Evolutionary conservation across 768 basidiomycete species (phyloP).

Genomic region (Nidularia pulvinata): DNA sequence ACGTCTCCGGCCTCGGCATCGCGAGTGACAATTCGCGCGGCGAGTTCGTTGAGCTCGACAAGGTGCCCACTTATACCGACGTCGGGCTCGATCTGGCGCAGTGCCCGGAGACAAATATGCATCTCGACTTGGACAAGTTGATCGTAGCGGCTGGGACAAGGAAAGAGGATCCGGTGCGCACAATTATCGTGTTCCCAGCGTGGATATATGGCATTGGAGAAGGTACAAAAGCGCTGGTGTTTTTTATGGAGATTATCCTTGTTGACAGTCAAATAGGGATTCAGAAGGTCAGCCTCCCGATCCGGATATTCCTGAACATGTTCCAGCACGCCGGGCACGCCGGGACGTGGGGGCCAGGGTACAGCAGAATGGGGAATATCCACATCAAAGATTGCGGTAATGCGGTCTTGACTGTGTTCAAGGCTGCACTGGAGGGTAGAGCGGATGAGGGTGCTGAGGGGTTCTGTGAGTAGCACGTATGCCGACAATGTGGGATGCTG

Average conservation of each 20-base stretch:
- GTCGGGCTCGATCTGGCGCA: slow-evolving; percentile 27
- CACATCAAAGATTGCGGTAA: slow-evolving; percentile 38
- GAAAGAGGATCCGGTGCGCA: slow-evolving; percentile 36
- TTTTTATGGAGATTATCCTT: background rate
- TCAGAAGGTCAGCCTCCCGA: slow-evolving; percentile 30
- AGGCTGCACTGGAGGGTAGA: slow-evolving; percentile 35
- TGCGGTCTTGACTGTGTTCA: slow-evolving; percentile 29
- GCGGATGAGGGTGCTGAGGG: slow-evolving; percentile 40
- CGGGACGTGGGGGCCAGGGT: slow-evolving; percentile 42
- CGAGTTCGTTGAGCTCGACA: slow-evolving; percentile 22
- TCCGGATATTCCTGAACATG: slow-evolving; percentile 32
- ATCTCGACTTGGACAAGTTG: slow-evolving; percentile 18
- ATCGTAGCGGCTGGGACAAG: slow-evolving; percentile 39
- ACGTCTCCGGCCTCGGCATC: slow-evolving; percentile 39
- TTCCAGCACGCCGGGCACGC: slow-evolving; percentile 25
- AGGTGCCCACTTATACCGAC: slow-evolving; percentile 32
- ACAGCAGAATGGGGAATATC: slow-evolving; percentile 31
- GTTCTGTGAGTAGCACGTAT: slow-evolving; percentile 24
- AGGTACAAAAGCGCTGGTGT: slow-evolving; percentile 17
- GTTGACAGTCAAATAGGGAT: slow-evolving; percentile 7
- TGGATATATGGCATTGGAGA: slow-evolving; percentile 42
- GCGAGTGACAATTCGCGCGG: slow-evolving; percentile 37
- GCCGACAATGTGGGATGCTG: background rate
- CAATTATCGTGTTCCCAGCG: slow-evolving; percentile 38
- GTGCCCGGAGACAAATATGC: slow-evolving; percentile 14